Conservation (phyloP, 2,329 filamentous ascomycete species). For the Juglanconis sp. region DNA sequence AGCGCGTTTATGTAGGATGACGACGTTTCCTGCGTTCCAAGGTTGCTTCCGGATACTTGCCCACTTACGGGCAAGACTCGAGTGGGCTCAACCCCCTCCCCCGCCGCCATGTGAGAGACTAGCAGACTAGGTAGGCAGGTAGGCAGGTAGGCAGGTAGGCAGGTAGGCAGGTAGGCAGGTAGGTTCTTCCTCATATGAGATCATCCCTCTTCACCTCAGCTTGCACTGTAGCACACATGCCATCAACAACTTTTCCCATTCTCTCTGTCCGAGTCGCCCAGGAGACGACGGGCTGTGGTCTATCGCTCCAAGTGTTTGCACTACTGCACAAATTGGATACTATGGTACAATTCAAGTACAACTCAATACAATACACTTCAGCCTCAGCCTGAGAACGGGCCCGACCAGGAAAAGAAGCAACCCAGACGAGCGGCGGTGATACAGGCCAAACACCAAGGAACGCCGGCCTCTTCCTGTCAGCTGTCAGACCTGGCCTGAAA, state of each 20-base stretch:
- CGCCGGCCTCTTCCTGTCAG: slow-evolving; percentile 1
- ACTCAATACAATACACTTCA: not conserved
- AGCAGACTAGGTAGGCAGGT: no score
- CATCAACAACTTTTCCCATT: not conserved
- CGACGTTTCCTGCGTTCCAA: not conserved
- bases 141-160: no score
- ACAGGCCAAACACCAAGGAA: not conserved
- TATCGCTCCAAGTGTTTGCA: not conserved
- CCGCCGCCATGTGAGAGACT: no score
- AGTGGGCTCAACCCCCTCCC: not conserved
- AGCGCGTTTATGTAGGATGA: not conserved
- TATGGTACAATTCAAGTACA: no score
- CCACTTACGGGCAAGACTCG: not conserved
- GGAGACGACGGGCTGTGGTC: not conserved
- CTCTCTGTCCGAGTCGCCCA: not conserved
- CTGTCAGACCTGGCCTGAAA: slow-evolving; percentile 6
- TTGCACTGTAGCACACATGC: not conserved
- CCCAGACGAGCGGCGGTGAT: not conserved
- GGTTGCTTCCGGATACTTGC: not conserved
- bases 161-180: no score
- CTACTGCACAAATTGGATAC: not conserved
- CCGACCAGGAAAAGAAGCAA: not conserved
- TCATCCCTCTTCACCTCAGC: not conserved
- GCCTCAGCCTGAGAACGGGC: not conserved
- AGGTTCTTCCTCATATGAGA: not conserved